Evolutionary conservation across 192 early-diverging fungal species (phyloP), one percentile per base, ranked within the genome.

Genomic region (Globomyces pollinis-pini): DNA sequence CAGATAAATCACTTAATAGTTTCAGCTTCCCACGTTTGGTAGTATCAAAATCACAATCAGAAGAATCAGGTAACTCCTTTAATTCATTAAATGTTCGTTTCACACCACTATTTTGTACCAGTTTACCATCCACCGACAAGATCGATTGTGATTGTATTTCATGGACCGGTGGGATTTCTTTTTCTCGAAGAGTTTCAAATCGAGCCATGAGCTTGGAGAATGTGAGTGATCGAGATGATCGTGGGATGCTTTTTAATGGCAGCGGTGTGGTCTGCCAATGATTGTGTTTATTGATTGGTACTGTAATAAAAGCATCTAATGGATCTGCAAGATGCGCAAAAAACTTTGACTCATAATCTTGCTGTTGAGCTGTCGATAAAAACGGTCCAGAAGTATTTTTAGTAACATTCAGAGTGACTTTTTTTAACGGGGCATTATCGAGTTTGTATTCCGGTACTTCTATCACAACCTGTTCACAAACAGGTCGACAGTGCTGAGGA

Each of bases 381-480:
- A 8, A 15, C 21, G 11, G 21, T 21, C 50, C 23, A 20, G 32
- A 36, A 56, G 26, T 39, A 21, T 3, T 26, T 52, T 9, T 38
- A 44, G n/a, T 63, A 60, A 11, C 20, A 41, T 34, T 54, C 34
- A 5, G 32, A 4, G 16, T 50, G 26, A 0, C 57, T 2, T 47
- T 60, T 51, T 23, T 73, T 67, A 38, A 7, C 47, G 71, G 65
- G 30, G 31, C 24, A 56, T 16, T 38, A 18, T 50, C 44, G n/a
- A 64, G 62, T 16, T 61, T 38, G 51, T 75, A 82, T 13, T 59
- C 53, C 0, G 72, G 69, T 20, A 88, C 83, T 15, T 64, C 63
- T 15, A 89, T 47, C 29, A 63, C 49, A 52, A 75, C 59, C 15
- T 76, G 63, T n/a, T 72, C 67, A 32, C 74, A 76, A 0, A 60